Base-by-base conservation (phyloP, 202 grass and related monocot genomes). In the Tripidium arundinaceum region DNA sequence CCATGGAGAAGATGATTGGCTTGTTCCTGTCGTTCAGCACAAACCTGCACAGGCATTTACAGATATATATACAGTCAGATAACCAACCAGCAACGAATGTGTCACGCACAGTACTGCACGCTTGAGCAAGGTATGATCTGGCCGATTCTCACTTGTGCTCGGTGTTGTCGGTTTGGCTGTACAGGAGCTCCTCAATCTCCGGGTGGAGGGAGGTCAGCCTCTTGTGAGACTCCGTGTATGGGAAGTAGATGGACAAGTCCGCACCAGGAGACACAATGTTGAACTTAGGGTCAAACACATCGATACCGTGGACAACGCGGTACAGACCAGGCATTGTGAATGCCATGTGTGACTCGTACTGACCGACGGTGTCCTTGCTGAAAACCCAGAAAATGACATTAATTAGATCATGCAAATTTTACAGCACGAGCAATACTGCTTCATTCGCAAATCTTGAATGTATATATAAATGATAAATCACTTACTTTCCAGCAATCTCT, bases 401-500 rank as follows among this genome's bases (percentile, higher is more conserved):
- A 82, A 64, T 86, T 62, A 86, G 79, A 28, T 21, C 24, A 85
- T 38, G 55, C 16, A 68, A 69, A 50, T 8, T 41, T 8, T n/a
- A n/a, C n/a, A n/a, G n/a, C n/a, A n/a, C n/a, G n/a, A n/a, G n/a
- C n/a, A n/a, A n/a, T n/a, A n/a, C n/a, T n/a, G n/a, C n/a, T n/a
- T n/a, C n/a, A n/a, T n/a, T n/a, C n/a, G n/a, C n/a, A n/a, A n/a
- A n/a, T n/a, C n/a, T n/a, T n/a, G n/a, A n/a, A 76, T 61, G 71
- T 31, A 31, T 31, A 31, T 31, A 31, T 31, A 31, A 2, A 31
- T 31, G n/a, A 31, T 33, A 33, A 0, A 33, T 33, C 0, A 95
- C 95, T 94, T 91, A 98, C 95, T 94, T 98, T 92, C 95, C 95
- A 31, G 95, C 92, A 72, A 98, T 98, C 81, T 98, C 95, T 84